These are phyloP conservation scores for Coemansia sp. DNA, from an alignment of 192 early-diverging fungal species.

Conservation along the genomic window DNA sequence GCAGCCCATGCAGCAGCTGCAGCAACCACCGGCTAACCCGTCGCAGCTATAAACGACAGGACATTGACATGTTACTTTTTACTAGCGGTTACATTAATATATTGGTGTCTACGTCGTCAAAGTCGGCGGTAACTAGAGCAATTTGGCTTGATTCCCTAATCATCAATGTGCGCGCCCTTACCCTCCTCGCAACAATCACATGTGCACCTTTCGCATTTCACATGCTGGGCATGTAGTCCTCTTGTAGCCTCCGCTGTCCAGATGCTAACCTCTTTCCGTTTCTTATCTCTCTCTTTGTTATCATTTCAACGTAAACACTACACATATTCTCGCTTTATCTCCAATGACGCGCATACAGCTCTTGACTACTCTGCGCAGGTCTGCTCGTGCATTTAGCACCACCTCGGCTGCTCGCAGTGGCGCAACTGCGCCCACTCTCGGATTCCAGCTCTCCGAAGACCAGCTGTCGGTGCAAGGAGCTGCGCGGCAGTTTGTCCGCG, in stretches of 20 bases:
- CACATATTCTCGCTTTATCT: background rate
- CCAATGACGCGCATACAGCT: slow-evolving; percentile 42
- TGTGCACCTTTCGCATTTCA: background rate
- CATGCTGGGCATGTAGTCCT: slow-evolving; percentile 3
- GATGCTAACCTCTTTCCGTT: background rate
- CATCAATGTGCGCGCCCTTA: background rate
- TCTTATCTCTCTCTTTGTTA: background rate
- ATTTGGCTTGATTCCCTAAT: background rate
- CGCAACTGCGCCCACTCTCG: slow-evolving; percentile 18
- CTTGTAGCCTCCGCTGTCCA: background rate
- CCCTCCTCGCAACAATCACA: background rate
- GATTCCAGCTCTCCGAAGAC: slow-evolving; percentile 79
- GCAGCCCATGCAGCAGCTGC: slow-evolving; percentile 1
- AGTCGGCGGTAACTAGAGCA: background rate
- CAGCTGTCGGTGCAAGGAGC: slow-evolving; percentile 86
- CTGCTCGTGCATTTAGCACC: slow-evolving; percentile 41
- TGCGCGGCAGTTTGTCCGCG: slow-evolving; percentile 83
- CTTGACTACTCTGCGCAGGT: slow-evolving; percentile 21
- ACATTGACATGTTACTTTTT: background rate
- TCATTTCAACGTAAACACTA: background rate
- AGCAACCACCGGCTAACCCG: background rate
- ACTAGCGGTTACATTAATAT: background rate
- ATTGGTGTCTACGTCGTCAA: background rate
- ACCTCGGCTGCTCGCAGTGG: slow-evolving; percentile 12
- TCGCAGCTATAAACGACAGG: background rate